Conservation (phyloP, 495 filamentous ascomycete species). For the Aspergillus nidulans region DNA sequence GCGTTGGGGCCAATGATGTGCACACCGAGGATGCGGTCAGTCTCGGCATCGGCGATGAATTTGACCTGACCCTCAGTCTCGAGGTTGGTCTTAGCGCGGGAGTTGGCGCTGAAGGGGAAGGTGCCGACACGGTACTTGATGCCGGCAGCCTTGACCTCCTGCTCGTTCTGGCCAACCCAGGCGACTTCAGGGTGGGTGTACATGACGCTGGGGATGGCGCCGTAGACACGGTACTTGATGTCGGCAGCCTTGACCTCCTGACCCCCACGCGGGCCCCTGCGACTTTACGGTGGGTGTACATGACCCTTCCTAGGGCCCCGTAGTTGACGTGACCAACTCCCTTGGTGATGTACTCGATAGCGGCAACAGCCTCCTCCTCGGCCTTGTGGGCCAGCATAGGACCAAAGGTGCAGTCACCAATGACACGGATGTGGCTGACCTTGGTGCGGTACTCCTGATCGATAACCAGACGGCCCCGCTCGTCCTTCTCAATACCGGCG, state of each 20-base stretch:
- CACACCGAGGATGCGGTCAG: conserved; percentile 88
- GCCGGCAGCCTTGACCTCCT: conserved; percentile 84
- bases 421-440: conserved; percentile 89
- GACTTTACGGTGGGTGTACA: conserved; percentile 99
- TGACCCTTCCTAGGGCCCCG: conserved; percentile 93
- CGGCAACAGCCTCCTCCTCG: conserved; percentile 94
- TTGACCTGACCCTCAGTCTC: conserved; percentile 96
- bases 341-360: conserved; percentile 94
- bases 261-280: conserved; percentile 99
- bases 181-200: conserved; percentile 98
- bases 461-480: conserved; percentile 89
- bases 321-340: conserved; percentile 99
- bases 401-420: conserved; percentile 95
- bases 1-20: conserved; percentile 96
- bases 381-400: conserved; percentile 99
- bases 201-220: conserved; percentile 96
- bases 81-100: conserved; percentile 95
- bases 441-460: conserved; percentile 99
- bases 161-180: conserved; percentile 98
- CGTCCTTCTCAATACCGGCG: conserved; percentile 89
- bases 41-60: conserved; percentile 95
- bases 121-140: conserved; percentile 86
- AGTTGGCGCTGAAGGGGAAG: conserved; percentile 98
- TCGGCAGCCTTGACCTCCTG: conserved; percentile 87
- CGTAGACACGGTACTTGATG: conserved; percentile 82